Conservation (phyloP, 2,329 filamentous ascomycete genomes). For the Alternaria viburni region DNA sequence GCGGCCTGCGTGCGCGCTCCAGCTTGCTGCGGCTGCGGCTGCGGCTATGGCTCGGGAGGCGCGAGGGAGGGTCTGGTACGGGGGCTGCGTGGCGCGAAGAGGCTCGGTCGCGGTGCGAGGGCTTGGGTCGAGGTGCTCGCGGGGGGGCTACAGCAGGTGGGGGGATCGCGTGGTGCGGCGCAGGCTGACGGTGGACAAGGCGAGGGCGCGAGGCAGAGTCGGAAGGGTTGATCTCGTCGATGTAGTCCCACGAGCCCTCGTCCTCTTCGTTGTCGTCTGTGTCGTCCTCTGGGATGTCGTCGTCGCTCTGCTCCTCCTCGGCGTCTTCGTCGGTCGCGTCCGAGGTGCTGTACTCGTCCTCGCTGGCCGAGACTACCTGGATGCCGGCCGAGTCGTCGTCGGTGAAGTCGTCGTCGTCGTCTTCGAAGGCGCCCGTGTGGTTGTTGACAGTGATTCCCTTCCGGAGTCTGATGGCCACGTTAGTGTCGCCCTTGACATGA, state of each 20-base stretch:
- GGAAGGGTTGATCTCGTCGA: slow-evolving; percentile 56
- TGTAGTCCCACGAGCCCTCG: slow-evolving; percentile 39
- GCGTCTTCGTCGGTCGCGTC: slow-evolving; percentile 35
- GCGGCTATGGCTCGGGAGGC: slow-evolving; percentile 42
- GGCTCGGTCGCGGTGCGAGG: slow-evolving; percentile 44
- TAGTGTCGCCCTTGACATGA: slow-evolving; percentile 43
- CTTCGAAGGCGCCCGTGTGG: slow-evolving; percentile 40
- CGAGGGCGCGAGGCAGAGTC: slow-evolving; percentile 56
- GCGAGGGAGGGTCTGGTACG: slow-evolving; percentile 40
- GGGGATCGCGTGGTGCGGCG: slow-evolving; percentile 31
- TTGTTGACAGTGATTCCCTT: slow-evolving; percentile 50
- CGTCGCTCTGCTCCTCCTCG: slow-evolving; percentile 32
- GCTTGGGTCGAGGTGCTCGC: slow-evolving; percentile 47
- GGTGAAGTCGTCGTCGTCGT: slow-evolving; percentile 34
- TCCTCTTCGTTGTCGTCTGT: slow-evolving; percentile 39
- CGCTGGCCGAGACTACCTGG: slow-evolving; percentile 39
- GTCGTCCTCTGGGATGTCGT: slow-evolving; percentile 27
- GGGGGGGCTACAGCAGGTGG: slow-evolving; percentile 41
- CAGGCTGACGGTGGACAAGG: slow-evolving; percentile 26
- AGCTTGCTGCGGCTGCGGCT: slow-evolving; percentile 42
- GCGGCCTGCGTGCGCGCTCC: slow-evolving; percentile 36
- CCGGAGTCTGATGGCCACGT: slow-evolving; percentile 46
- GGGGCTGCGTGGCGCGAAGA: slow-evolving; percentile 47
- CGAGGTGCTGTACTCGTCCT: slow-evolving; percentile 37
- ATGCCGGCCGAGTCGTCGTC: slow-evolving; percentile 45